phyloP scores from a whole-genome alignment of 2,329 filamentous ascomycete genomes.

The Colletotrichum sp. region DNA sequence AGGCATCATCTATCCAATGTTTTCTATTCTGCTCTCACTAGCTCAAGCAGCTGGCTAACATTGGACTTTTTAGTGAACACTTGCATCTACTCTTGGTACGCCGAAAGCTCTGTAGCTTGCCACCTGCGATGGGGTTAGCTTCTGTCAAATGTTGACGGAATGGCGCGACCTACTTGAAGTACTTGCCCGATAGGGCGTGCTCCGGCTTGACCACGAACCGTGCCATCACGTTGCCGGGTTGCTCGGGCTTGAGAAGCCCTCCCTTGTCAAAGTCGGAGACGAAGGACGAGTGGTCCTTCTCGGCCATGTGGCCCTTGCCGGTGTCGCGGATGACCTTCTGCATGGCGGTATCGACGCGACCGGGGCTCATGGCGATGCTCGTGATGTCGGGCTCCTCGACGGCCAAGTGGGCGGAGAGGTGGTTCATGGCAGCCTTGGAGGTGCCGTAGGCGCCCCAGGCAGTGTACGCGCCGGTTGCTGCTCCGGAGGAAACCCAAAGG shows the following conservation, averaged over 20 bases:
- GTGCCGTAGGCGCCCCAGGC: slow-evolving; percentile 85
- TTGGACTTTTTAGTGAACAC: slow-evolving; percentile 14
- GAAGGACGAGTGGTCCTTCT: slow-evolving; percentile 70
- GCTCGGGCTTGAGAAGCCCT: slow-evolving; percentile 78
- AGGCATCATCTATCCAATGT: slow-evolving; percentile 41
- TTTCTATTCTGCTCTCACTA: slow-evolving; percentile 26
- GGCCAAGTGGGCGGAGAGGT: slow-evolving; percentile 74
- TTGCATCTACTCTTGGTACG: slow-evolving; percentile 46
- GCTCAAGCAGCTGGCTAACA: slow-evolving; percentile 25
- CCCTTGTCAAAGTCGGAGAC: slow-evolving; percentile 72
- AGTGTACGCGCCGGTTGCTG: slow-evolving; percentile 67
- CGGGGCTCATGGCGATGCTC: slow-evolving; percentile 75
- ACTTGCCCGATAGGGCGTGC: slow-evolving; percentile 75
- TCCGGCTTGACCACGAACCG: slow-evolving; percentile 71
- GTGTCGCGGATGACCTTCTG: slow-evolving; percentile 78
- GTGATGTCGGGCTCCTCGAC: slow-evolving; percentile 80
- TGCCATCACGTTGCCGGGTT: slow-evolving; percentile 86
- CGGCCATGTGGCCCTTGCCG: slow-evolving; percentile 54
- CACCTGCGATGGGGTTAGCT: slow-evolving; percentile 46
- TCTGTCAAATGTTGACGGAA: not conserved
- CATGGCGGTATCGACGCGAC: slow-evolving; percentile 89
- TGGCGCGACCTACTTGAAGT: slow-evolving; percentile 65
- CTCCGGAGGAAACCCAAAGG: slow-evolving; percentile 82
- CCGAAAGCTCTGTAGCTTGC: slow-evolving; percentile 56
- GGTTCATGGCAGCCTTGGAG: slow-evolving; percentile 84